Conservation (phyloP, 2,329 filamentous ascomycete species). For the Xylaria arbuscula region DNA sequence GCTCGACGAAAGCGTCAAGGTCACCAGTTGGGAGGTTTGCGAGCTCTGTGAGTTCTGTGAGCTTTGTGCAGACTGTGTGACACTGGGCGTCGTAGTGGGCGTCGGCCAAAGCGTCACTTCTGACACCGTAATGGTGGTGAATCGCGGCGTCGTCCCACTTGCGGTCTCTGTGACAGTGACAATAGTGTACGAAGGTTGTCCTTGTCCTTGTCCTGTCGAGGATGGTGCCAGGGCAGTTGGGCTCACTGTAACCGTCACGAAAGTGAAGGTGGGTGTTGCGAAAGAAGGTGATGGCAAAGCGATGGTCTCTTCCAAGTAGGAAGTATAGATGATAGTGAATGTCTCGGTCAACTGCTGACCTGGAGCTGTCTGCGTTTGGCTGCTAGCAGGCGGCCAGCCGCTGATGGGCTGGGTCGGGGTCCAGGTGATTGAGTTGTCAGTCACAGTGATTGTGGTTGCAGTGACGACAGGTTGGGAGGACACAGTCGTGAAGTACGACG, state of each 20-base stretch:
- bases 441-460: constrained; percentile 38
- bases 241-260: constrained; percentile 33
- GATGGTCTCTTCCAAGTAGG: constrained; percentile 33
- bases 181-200: constrained; percentile 26
- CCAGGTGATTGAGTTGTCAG: constrained; percentile 35
- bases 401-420: constrained; percentile 26
- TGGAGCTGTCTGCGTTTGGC: constrained; percentile 18
- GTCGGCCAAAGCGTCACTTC: constrained; percentile 37
- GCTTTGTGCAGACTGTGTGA: constrained; percentile 8
- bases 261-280: constrained; percentile 17
- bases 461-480: constrained; percentile 23
- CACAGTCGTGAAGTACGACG: constrained; percentile 23
- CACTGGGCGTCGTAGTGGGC: constrained; percentile 20
- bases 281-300: constrained; percentile 15
- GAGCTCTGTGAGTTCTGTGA: not conserved
- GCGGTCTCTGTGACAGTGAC: constrained; percentile 34
- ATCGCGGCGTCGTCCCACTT: constrained; percentile 10
- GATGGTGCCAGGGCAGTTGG: constrained; percentile 9
- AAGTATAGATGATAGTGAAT: constrained; percentile 35
- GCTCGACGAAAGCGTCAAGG: constrained; percentile 37
- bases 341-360: constrained; percentile 32
- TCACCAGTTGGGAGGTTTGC: constrained; percentile 27
- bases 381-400: constrained; percentile 29
- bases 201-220: not conserved
- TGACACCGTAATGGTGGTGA: constrained; percentile 37